Percentiles rank a stretch among this genome's conserved stretches.
Conservation (phyloP, 192 early-diverging fungal genomes). For the Linnemannia schmuckeri region DNA sequence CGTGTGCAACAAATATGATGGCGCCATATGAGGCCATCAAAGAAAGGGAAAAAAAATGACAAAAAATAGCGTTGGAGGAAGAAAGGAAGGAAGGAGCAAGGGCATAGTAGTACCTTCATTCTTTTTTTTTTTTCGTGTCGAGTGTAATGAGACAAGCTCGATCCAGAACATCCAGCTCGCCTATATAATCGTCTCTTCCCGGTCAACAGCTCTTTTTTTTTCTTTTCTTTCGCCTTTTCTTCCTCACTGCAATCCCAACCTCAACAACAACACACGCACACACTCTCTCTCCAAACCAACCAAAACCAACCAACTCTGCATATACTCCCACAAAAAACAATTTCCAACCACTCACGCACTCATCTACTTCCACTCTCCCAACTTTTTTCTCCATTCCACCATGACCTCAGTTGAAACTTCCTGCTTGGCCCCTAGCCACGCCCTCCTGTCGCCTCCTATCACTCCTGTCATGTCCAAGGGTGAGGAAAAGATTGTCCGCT, state of each 20-base stretch:
- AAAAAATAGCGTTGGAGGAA: not conserved
- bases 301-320: not conserved
- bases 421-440: not conserved
- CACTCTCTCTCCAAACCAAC: not conserved
- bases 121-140: not conserved
- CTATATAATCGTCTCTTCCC: not conserved
- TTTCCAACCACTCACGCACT: constrained; percentile 6
- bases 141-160: not conserved
- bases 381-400: not conserved
- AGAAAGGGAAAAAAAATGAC: not conserved
- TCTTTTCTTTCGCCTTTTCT: not conserved
- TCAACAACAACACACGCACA: not conserved
- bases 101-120: not conserved
- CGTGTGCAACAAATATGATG: not conserved
- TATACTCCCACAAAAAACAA: not conserved
- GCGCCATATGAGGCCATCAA: not conserved
- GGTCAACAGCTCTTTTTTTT: not conserved
- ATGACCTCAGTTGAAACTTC: not conserved
- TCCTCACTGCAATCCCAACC: not conserved
- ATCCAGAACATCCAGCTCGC: not conserved
- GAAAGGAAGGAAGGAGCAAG: not conserved
- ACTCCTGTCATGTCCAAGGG: constrained; percentile 18
- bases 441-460: constrained; percentile 8
- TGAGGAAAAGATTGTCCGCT: not conserved
- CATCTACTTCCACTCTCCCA: not conserved